These are phyloP conservation scores for Scheffersomyces parashehatae DNA, from an alignment of 1,139 yeast species.

Conservation along the genomic window DNA sequence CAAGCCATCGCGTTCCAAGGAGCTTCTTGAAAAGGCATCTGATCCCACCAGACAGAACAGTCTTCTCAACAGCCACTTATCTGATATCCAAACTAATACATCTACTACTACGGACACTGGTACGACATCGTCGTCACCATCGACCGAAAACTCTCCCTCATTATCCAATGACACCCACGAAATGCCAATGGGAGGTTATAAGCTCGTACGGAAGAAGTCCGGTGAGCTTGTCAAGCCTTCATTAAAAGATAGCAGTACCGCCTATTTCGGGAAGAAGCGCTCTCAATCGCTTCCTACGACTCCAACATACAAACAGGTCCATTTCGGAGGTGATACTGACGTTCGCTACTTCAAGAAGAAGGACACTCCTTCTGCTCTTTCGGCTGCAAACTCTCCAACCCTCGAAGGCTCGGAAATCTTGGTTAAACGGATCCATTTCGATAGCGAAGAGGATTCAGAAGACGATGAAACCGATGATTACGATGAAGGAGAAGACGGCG, in stretches of 20 bases:
- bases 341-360: conserved; percentile 69
- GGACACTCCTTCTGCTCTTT: conserved; percentile 76
- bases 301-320: conserved; percentile 72
- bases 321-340: conserved; percentile 69
- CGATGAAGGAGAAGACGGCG: conserved; percentile 19
- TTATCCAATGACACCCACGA: conserved; percentile 2
- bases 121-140: conserved; percentile 1
- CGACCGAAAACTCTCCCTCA: conserved; percentile 1
- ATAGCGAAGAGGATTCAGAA: conserved; percentile 17
- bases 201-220: conserved; percentile 66
- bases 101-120: conserved; percentile 1
- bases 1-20: conserved; percentile 40
- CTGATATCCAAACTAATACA: not conserved
- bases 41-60: conserved; percentile 39
- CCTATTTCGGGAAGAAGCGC: conserved; percentile 42
- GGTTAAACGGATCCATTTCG: conserved; percentile 9
- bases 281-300: conserved; percentile 71
- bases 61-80: conserved; percentile 19
- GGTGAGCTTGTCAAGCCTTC: conserved; percentile 82
- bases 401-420: conserved; percentile 23
- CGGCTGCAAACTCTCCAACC: conserved; percentile 63
- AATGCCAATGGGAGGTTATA: conserved; percentile 9
- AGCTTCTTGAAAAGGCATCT: conserved; percentile 31
- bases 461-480: conserved; percentile 15
- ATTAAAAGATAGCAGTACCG: conserved; percentile 39